A percentile compares a stretch with the other conserved stretches of the same genome.
phyloP scores from a whole-genome alignment of 2,329 filamentous ascomycete species.

The Fusarium falciforme region DNA sequence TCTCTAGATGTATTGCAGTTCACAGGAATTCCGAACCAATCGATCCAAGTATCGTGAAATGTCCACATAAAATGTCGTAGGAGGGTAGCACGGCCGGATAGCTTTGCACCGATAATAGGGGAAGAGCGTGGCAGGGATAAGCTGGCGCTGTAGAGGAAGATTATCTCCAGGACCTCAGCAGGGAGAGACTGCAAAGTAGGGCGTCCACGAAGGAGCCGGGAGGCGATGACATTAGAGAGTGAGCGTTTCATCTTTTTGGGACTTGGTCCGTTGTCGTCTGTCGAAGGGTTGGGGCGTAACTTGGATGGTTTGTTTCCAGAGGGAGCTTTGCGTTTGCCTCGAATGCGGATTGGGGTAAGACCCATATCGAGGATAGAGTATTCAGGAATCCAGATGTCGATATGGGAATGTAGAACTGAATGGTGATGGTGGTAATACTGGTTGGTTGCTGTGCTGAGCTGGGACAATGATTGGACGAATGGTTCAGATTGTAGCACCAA shows the following conservation, averaged over 20 bases:
- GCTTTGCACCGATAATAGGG: conserved; percentile 56
- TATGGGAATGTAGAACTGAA: neutral
- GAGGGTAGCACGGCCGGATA: conserved; percentile 56
- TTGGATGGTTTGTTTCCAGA: conserved; percentile 23
- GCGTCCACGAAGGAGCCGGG: conserved; percentile 41
- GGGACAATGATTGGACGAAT: neutral
- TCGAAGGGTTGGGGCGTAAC: neutral
- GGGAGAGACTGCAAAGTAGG: conserved; percentile 55
- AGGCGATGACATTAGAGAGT: conserved; percentile 46
- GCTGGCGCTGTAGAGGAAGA: conserved; percentile 63
- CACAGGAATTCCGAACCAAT: conserved; percentile 49
- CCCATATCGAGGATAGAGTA: conserved; percentile 49
- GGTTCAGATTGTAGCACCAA: neutral
- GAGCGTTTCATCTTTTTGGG: conserved; percentile 45
- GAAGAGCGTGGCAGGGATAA: conserved; percentile 59
- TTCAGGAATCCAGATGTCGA: neutral
- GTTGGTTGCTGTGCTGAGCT: neutral
- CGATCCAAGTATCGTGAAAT: conserved; percentile 54
- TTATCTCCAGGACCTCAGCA: conserved; percentile 64
- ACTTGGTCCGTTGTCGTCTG: neutral
- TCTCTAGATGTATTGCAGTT: conserved; percentile 2
- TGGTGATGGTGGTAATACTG: neutral
- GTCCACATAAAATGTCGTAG: conserved; percentile 51
- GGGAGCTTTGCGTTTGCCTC: conserved; percentile 61
- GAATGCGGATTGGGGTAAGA: conserved; percentile 61